Evolutionary conservation across 164 flowering plant genomes (phyloP), one percentile per base, ranked within the genome.

Genomic region (Vitis rupestris): DNA sequence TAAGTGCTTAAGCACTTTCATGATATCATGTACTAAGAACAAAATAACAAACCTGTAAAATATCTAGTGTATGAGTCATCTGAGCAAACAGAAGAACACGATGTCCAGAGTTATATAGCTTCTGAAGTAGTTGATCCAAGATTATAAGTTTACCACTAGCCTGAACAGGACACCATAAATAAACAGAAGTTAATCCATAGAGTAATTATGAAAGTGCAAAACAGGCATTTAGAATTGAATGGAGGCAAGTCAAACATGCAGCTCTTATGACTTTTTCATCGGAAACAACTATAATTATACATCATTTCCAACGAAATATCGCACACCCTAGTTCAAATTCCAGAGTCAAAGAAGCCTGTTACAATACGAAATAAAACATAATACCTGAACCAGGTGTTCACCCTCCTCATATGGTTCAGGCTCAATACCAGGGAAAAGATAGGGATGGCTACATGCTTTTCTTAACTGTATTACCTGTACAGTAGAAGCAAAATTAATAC

Each of bases 401-500:
- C 99, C 99, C 82, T 94, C 99, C 81, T 84, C 86, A 80, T 82
- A 94, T 16, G 98, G 99, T 82, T 94, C 99, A 68, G 99, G 98
- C 80, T 94, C 99, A 73, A 94, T 92, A 57, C 99, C 98, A 69
- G 90, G 90, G 68, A 94, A 94, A 58, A 94, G 92, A 67, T 94
- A 94, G 47, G 98, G 98, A 80, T 94, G 99, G 71, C 99, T 94
- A 67, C 97, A 92, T 64, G 96, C 92, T 80, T 94, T 94, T 19
- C 99, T 80, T 49, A 94, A 77, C 69, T 94, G 99, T 51, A 94
- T 83, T 30, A 94, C 94, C 99, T 94, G 85, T 54, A 72, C 9
- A 78, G 37, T 59, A 50, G 14, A 31, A 17, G 8, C 10, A 30
- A 49, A 57, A 48, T 14, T 31, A 12, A 47, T 57, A 50, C 27